These are phyloP conservation scores for Sphagnum contortum DNA, from an alignment of 225 moss, liverwort and hornwort genomes.

Conservation along the genomic window DNA sequence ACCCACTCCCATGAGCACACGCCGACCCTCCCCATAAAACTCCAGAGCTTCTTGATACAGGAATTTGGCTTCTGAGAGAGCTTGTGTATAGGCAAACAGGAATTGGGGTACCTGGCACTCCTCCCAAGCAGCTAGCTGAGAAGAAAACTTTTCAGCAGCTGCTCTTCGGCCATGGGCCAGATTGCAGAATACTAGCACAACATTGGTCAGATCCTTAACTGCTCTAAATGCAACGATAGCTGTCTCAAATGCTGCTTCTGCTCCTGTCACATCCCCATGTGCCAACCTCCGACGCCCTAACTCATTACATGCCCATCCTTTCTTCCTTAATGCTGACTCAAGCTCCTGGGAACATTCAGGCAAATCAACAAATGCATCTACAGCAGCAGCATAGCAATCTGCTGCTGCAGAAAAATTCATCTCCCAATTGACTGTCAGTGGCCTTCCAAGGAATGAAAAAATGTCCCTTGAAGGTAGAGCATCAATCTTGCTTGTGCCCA, in stretches of 20 bases:
- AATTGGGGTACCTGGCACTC: conserved; percentile 42
- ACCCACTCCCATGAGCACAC: conserved; percentile 53
- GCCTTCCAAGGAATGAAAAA: conserved; percentile 42
- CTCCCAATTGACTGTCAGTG: conserved; percentile 66
- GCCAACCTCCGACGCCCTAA: conserved; percentile 76
- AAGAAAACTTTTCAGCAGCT: conserved; percentile 72
- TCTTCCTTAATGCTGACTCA: conserved; percentile 60
- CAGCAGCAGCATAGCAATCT: conserved; percentile 60
- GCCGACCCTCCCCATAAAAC: conserved; percentile 68
- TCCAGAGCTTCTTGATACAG: conserved; percentile 80
- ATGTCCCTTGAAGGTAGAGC: conserved; percentile 24
- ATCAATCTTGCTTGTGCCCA: no score
- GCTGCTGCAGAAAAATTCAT: conserved; percentile 58
- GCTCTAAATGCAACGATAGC: conserved; percentile 71
- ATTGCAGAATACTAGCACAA: conserved; percentile 82
- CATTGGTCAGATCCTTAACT: conserved; percentile 79
- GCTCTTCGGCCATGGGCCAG: conserved; percentile 86
- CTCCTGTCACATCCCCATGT: conserved; percentile 57
- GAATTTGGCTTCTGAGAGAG: conserved; percentile 62
- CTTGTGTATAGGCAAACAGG: conserved; percentile 28
- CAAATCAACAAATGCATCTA: conserved; percentile 42
- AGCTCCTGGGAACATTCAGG: conserved; percentile 46
- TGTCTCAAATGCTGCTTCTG: conserved; percentile 60
- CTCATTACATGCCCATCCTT: conserved; percentile 94
- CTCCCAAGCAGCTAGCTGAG: conserved; percentile 61